Base-by-base conservation (phyloP, 352 stramenopile species). In the Detonula confervacea region DNA sequence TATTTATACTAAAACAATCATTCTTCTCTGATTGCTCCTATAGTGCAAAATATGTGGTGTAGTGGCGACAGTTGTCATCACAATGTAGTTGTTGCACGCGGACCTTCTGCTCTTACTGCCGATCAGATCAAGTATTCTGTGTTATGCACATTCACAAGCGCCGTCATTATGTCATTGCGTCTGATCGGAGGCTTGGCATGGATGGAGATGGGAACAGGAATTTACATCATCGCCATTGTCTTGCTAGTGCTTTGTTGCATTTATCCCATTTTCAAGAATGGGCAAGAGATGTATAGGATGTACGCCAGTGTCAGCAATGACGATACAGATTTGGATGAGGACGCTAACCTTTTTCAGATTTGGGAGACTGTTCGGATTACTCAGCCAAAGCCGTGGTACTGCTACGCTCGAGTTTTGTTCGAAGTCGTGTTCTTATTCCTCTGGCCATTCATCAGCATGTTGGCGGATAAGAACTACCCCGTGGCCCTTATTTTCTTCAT, bases 341-440 rank as follows among this genome's bases (percentile, higher is more conserved):
- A 44, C 52, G 49, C 9, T 14, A 56, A 59, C 24, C 9, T 91
- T 4, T 87, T 83, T 69, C 60, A 86, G 47, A 73, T 91, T 16
- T 77, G 61, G 66, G 78, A 93, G 70, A 69, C 25, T 11, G 66
- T 75, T 5, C 55, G 81, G 2, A 69, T 90, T 7, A 85, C 68
- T 0, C 22, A 84, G 39, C 71, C 85, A 18, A 83, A 77, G 14
- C 20, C 51, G 33, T 73, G 37, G 20, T 81, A 86, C 25, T 89
- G 82, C 57, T 89, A 82, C 49, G 33, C 69, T 14, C 61, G 78
- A 25, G 75, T 89, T 46, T 16, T 60, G 1, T n/a, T 90, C 20
- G 85, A 91, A 79, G 24, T 90, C 37, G 0, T 68, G 3, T 71
- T 87, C 42, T 68, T 87, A 1, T 84, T 87, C 47, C 7, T 87